phyloP scores from a whole-genome alignment of 257 asterid species.

The Penstemon eatonii region DNA sequence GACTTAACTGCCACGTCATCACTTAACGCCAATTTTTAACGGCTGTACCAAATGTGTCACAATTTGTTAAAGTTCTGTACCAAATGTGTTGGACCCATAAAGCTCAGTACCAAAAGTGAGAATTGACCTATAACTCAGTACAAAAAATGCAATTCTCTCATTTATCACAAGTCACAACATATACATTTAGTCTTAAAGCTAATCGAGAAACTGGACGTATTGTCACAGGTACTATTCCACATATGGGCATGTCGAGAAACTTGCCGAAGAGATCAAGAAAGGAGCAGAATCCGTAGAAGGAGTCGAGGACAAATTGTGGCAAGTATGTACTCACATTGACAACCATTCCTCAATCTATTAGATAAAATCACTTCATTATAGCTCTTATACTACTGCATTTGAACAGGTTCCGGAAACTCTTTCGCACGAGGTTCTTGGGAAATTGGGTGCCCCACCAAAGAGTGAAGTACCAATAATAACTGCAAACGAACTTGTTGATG shows the following conservation, averaged over 20 bases:
- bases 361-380: neutral
- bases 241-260: slow-evolving; percentile 70
- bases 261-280: slow-evolving; percentile 68
- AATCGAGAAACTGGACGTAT: too few relatives aligned
- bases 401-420: slow-evolving; percentile 61
- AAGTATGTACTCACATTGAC: slow-evolving; percentile 38
- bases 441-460: slow-evolving; percentile 63
- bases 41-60: too few relatives aligned
- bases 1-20: too few relatives aligned
- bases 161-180: too few relatives aligned
- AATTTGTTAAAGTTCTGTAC: too few relatives aligned
- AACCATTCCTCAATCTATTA: neutral
- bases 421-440: slow-evolving; percentile 48
- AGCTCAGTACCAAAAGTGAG: too few relatives aligned
- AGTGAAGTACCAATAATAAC: slow-evolving; percentile 51
- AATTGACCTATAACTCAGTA: too few relatives aligned
- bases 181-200: too few relatives aligned
- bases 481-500: slow-evolving; percentile 45
- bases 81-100: too few relatives aligned
- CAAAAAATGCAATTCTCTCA: too few relatives aligned
- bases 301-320: slow-evolving; percentile 70
- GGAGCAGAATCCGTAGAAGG: slow-evolving; percentile 74
- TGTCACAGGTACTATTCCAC: slow-evolving; percentile 32
- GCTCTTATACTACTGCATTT: neutral
- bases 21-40: too few relatives aligned